These are phyloP conservation scores for Penicillium sp. DNA, from an alignment of 2,329 filamentous ascomycete species.

Conservation along the genomic window DNA sequence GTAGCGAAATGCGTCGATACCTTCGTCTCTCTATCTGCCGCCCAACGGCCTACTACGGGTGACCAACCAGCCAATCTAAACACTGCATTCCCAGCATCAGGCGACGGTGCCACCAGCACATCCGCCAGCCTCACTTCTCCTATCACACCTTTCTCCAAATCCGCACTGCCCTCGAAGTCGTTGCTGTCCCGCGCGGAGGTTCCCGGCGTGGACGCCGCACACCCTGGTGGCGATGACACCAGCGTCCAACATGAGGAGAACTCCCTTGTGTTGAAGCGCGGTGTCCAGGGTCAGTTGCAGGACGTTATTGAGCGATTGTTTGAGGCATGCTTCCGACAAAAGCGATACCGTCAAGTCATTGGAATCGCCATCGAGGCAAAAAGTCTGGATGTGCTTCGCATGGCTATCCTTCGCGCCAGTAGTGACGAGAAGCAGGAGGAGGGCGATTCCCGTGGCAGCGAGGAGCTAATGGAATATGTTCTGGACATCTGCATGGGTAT, in stretches of 20 bases:
- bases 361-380: slow-evolving; percentile 95
- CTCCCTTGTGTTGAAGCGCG: slow-evolving; percentile 66
- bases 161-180: slow-evolving; percentile 87
- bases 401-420: slow-evolving; percentile 84
- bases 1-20: slow-evolving; percentile 91
- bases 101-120: slow-evolving; percentile 63
- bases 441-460: slow-evolving; percentile 61
- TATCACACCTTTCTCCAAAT: slow-evolving; percentile 93
- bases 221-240: slow-evolving; percentile 56
- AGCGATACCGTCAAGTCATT: slow-evolving; percentile 90
- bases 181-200: slow-evolving; percentile 79
- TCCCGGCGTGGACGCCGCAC: slow-evolving; percentile 56
- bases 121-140: slow-evolving; percentile 73
- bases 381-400: slow-evolving; percentile 80
- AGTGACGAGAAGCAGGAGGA: slow-evolving; percentile 74
- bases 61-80: slow-evolving; percentile 66
- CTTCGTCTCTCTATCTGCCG: slow-evolving; percentile 78
- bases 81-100: slow-evolving; percentile 70
- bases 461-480: slow-evolving; percentile 96
- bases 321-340: slow-evolving; percentile 80
- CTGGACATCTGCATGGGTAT: slow-evolving; percentile 96
- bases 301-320: slow-evolving; percentile 85
- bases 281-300: slow-evolving; percentile 77
- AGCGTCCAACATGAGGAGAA: slow-evolving; percentile 55
- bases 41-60: slow-evolving; percentile 52